Base-by-base conservation (phyloP, 163 green algal species). In the Scenedesmus sp. region DNA sequence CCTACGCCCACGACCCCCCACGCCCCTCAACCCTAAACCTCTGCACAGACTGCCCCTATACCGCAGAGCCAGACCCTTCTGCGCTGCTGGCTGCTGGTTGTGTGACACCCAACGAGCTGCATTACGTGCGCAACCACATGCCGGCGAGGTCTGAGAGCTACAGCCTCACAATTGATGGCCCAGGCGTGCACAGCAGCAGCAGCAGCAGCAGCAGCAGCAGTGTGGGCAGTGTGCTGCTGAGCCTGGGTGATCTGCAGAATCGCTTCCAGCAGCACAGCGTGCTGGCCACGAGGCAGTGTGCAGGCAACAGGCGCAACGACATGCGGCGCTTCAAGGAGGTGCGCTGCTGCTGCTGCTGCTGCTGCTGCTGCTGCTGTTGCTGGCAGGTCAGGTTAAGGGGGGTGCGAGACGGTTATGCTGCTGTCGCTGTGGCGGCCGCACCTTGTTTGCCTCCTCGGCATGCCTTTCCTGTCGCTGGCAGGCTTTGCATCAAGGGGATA, bases 41-140 rank as follows among this genome's bases (percentile, higher is more conserved):
- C 9, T 94, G 94, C 56, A 94, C 89, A 6, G 57, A 86, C 15
- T 94, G 96, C 87, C 96, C 96, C 15, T 95, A 94, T 84, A 96
- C 95, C 90, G 95, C 95, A 52, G 96, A 98, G 93, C 95, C 96
- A 13, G 96, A 96, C 7, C 76, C 76, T 56, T 6, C 83, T 6
- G 94, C 95, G 76, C 82, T 97, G 52, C 90, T 97, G 52, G 59
- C 84, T 23, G 34, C 76, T 52, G 76, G 76, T 4, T 87, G 93
- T 13, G 84, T 97, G 23, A 98, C 96, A 1, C 94, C 96, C 79
- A 97, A 94, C 73, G 93, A 96, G 18, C 92, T 97, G 1, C 97
- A 97, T 77, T 98, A 97, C 91, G 94, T 97, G 83, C 88, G 96
- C 26, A 97, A 98, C 90, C 96, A 98, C 92, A 91, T 97, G 84